Evolutionary conservation across 129 eudicot genomes (phyloP).

Genomic region (Ambrosia trifida): DNA sequence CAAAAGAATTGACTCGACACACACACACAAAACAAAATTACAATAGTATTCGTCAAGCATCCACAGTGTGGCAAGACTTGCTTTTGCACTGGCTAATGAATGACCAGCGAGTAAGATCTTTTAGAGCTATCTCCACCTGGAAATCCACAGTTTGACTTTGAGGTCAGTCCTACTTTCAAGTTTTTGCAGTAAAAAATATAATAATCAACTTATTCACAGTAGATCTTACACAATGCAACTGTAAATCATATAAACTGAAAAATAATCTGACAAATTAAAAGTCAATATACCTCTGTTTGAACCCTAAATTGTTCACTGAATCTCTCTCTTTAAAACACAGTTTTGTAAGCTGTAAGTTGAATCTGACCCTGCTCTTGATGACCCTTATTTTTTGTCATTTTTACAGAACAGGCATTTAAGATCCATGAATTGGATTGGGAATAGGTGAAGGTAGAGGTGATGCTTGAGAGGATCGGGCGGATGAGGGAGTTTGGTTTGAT

Average conservation of each 20-base stretch:
- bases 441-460: too few relatives aligned
- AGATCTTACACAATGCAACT: too few relatives aligned
- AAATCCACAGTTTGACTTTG: slow-evolving; percentile 17
- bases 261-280: slow-evolving; percentile 9
- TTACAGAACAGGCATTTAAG: too few relatives aligned
- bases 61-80: slow-evolving; percentile 77
- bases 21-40: too few relatives aligned
- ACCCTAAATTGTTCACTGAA: background rate
- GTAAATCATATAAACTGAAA: background rate
- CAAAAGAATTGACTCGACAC: too few relatives aligned
- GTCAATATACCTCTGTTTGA: slow-evolving; percentile 31
- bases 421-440: too few relatives aligned
- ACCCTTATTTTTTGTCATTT: too few relatives aligned
- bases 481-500: too few relatives aligned
- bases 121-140: slow-evolving; percentile 70
- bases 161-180: background rate
- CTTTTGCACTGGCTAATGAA: slow-evolving; percentile 62
- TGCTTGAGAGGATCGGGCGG: too few relatives aligned
- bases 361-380: slow-evolving; percentile 8
- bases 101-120: slow-evolving; percentile 70
- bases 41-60: slow-evolving; percentile 57
- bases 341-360: slow-evolving; percentile 12
- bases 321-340: slow-evolving; percentile 20
- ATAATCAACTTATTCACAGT: too few relatives aligned
- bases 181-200: background rate